These are phyloP conservation scores for Dictyostelium discoideum DNA, from an alignment of 78 protist species.

Conservation along the genomic window DNA sequence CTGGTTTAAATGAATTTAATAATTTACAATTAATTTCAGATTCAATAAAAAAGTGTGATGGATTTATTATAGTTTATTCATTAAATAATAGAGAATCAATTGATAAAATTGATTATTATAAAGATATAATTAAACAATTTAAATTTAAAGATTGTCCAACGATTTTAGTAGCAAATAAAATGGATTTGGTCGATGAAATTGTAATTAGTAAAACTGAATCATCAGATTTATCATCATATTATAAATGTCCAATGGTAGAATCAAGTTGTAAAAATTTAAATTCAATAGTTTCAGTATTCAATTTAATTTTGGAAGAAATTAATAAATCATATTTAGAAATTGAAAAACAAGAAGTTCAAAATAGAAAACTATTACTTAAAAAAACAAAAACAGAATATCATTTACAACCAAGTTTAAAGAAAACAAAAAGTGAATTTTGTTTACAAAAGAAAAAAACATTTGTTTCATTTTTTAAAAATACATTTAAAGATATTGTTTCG, in stretches of 20 bases:
- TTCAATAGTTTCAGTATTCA: not conserved
- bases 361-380: not conserved
- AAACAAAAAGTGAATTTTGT: not conserved
- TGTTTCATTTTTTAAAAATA: not conserved
- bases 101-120: not conserved
- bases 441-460: conserved; percentile 1
- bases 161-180: not conserved
- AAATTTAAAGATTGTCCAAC: not conserved
- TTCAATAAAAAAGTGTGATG: not conserved
- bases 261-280: conserved; percentile 3
- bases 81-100: conserved; percentile 13
- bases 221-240: not conserved
- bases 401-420: not conserved
- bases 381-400: conserved; percentile 7
- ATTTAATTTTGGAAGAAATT: not conserved
- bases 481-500: not conserved
- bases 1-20: not conserved
- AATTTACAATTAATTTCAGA: not conserved
- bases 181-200: not conserved
- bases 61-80: not conserved
- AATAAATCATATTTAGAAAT: not conserved
- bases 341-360: not conserved
- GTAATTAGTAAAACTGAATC: not conserved
- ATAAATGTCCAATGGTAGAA: not conserved
- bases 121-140: not conserved